A percentile compares a stretch with the other conserved stretches of the same genome.
phyloP scores from a whole-genome alignment of 345 rosid genomes.

The Camelina neglecta region DNA sequence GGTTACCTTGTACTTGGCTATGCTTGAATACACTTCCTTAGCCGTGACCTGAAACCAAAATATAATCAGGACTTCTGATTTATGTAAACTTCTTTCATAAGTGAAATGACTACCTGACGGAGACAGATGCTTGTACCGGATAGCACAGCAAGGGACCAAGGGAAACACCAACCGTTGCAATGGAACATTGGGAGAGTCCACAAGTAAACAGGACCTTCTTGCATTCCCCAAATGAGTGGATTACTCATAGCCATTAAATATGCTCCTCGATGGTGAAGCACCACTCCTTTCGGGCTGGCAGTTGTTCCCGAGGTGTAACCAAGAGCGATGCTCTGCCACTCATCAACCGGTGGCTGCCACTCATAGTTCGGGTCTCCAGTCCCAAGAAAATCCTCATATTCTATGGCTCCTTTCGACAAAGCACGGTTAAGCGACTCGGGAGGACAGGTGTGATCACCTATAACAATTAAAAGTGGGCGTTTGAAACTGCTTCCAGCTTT shows the following conservation, averaged over 20 bases:
- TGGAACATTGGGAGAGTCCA: slow-evolving; percentile 99
- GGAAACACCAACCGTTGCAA: slow-evolving; percentile 87
- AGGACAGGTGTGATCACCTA: slow-evolving; percentile 76
- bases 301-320: slow-evolving; percentile 99
- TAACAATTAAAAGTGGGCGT: slow-evolving; percentile 68
- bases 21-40: slow-evolving; percentile 76
- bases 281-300: slow-evolving; percentile 90
- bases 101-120: slow-evolving; percentile 66
- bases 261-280: slow-evolving; percentile 88
- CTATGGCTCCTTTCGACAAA: slow-evolving; percentile 71
- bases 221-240: slow-evolving; percentile 84
- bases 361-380: slow-evolving; percentile 70
- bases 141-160: slow-evolving; percentile 87
- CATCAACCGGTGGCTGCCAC: slow-evolving; percentile 91
- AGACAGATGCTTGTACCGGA: slow-evolving; percentile 88
- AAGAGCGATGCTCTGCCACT: slow-evolving; percentile 95
- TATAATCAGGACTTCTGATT: not conserved
- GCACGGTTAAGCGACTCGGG: slow-evolving; percentile 58
- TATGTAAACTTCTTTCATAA: not conserved
- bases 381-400: slow-evolving; percentile 81
- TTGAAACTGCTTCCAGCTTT: slow-evolving; percentile 54
- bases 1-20: slow-evolving; percentile 69
- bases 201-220: slow-evolving; percentile 79
- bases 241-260: slow-evolving; percentile 73
- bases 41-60: slow-evolving; percentile 70